Evolutionary conservation across 371 early-diverging fungal species (phyloP).

Genomic region (Mortierella sp.): DNA sequence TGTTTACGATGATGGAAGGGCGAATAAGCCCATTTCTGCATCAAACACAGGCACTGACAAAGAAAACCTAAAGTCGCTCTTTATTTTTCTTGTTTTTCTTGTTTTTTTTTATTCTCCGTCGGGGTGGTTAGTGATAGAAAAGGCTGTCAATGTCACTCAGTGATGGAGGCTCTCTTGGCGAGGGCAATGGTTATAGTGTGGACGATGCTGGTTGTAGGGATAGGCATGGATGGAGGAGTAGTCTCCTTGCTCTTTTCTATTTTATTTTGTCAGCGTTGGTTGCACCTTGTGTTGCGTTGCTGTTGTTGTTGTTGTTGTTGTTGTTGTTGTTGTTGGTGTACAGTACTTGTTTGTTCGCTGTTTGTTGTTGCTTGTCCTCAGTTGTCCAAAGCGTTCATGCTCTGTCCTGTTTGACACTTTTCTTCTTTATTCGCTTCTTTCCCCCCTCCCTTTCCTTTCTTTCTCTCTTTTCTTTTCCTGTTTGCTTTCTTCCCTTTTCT

Average conservation of each 20-base stretch:
- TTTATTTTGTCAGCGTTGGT: not conserved
- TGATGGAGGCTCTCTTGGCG: not conserved
- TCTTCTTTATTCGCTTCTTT: not conserved
- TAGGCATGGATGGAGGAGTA: not conserved
- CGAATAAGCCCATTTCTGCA: not conserved
- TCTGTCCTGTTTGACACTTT: not conserved
- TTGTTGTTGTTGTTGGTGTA: not conserved
- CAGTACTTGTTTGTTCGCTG: not conserved
- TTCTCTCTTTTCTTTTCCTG: not conserved
- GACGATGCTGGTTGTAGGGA: not conserved
- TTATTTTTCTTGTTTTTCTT: not conserved
- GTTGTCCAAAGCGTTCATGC: not conserved
- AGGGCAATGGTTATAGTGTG: not conserved
- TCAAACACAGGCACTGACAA: not conserved
- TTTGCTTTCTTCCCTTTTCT: conserved; percentile 1
- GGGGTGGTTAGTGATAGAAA: too few relatives aligned
- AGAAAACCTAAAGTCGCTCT: not conserved
- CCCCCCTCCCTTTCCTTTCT: not conserved
- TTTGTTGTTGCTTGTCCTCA: not conserved
- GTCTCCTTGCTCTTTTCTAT: not conserved
- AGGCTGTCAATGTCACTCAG: not conserved
- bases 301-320: not conserved
- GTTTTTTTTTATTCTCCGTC: not conserved
- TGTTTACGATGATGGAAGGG: not conserved
- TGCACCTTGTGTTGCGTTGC: not conserved